Base-by-base conservation (phyloP, 164 flowering plant genomes). In the Sextonia rubra region DNA sequence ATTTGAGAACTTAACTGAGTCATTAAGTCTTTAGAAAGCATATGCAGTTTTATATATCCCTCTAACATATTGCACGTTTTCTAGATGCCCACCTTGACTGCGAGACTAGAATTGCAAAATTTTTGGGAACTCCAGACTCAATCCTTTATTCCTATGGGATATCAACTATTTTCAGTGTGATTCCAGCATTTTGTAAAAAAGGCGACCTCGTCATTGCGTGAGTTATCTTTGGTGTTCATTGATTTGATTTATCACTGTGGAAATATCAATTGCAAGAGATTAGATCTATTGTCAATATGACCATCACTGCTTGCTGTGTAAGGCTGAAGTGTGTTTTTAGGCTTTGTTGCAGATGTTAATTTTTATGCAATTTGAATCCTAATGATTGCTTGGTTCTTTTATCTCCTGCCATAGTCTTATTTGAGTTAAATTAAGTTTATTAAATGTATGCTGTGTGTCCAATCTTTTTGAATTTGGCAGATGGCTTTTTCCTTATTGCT, bases 21-120 rank as follows among this genome's bases (percentile, higher is more conserved):
- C 44, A 37, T 37, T 7, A 2, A 37, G 44, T 37, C 44, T 37
- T 37, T 37, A 8, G 8, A 7, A 37, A 37, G 44, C 44, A 7
- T 37, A 37, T 37, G 44, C 11, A 37, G 48, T n/a, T 23, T 75
- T 9, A 47, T 61, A 5, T 27, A 37, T 69, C 23, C 18, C 66
- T 68, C 68, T 75, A 58, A 72, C 68, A 66, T 24, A 25, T 58
- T 80, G 24, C 49, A 6, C 72, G 73, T 37, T 77, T 22, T 77
- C 49, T 72, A 96, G 99, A 96, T 88, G 91, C 90, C 32, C 99
- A 96, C 84, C 97, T 96, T 82, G 99, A 96, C 78, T 96, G 98
- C 72, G 99, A 96, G 85, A 87, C 91, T 68, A 89, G 86, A 80
- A 91, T 96, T 76, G 90, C 99, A 52, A 91, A 86, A 60, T 93